Evolutionary conservation across 2,329 filamentous ascomycete species (phyloP), one percentile per base, ranked within the genome.

Genomic region (Venturia oleaginea): DNA sequence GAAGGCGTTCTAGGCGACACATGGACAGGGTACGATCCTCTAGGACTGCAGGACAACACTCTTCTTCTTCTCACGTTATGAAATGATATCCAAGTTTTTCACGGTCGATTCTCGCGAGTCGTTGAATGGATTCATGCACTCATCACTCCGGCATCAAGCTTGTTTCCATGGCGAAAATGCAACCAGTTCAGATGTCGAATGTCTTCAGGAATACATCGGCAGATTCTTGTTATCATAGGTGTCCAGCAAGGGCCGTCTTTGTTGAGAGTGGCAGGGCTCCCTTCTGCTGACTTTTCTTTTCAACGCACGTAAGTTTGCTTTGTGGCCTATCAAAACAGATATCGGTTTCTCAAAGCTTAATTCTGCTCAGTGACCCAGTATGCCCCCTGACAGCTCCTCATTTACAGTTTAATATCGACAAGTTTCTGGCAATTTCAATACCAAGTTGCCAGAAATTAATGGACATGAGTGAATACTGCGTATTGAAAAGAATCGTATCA

Each of bases 1-100:
- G n/a, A 60, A 8, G 40, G 59, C 59, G 59, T 60, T 57, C 34
- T 13, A 55, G 51, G 51, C 30, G 24, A 48, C 22, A 55, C 27
- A 34, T 15, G 30, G 30, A 19, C 30, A 57, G 51, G 51, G 0
- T n/a, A 34, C 30, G n/a, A 37, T 19, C 19, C 51, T 19, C n/a
- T 22, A 27, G 46, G 13, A 34, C 27, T 34, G 51, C 51, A 34
- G 51, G 51, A 34, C 51, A 57, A 34, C 51, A 57, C 51, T 55
- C 13, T 7, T 32, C 30, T 34, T n/a, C 13, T 34, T 34, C 24
- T 54, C 48, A 57, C 17, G 51, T 57, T 57, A n/a, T 34, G 51
- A 57, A 57, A 57, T 34, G 51, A 57, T 57, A 57, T 57, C 51
- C 51, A 22, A 34, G 1, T n/a, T 11, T 8, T 34, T 51, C 46